A percentile compares a stretch with the other conserved stretches of the same genome.
These are phyloP conservation scores for Coprinopsis cinerea DNA, from an alignment of 768 basidiomycete species.

Conservation along the genomic window DNA sequence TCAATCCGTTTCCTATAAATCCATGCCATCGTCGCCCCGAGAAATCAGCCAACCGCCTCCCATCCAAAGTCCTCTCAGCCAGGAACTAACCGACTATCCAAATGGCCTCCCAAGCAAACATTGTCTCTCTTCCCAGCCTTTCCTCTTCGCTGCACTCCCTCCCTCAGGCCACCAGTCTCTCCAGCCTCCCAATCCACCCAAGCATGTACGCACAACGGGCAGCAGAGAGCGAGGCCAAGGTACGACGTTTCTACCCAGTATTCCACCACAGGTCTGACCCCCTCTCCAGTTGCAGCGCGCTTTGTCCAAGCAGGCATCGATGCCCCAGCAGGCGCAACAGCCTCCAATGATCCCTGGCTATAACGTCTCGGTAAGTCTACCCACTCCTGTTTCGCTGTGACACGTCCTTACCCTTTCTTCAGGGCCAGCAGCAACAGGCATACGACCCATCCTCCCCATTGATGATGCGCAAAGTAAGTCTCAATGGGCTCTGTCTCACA, in stretches of 20 bases:
- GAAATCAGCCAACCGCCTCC: too few relatives aligned
- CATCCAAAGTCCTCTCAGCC: slow-evolving; percentile 13
- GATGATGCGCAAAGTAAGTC: slow-evolving; percentile 48
- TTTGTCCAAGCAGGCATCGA: slow-evolving; percentile 41
- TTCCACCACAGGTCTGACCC: neutral
- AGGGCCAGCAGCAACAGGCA: slow-evolving; percentile 33
- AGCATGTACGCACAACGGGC: slow-evolving; percentile 64
- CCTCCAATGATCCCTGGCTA: slow-evolving; percentile 24
- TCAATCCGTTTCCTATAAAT: neutral
- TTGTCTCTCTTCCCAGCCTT: slow-evolving; percentile 70
- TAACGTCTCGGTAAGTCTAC: slow-evolving; percentile 30
- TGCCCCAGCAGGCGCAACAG: slow-evolving; percentile 27
- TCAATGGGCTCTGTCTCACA: slow-evolving; percentile 1
- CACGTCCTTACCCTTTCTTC: slow-evolving; percentile 6
- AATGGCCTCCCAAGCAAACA: slow-evolving; percentile 31
- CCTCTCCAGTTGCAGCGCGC: slow-evolving; percentile 52
- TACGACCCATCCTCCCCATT: slow-evolving; percentile 39
- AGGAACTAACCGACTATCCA: slow-evolving; percentile 11
- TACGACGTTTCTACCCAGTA: slow-evolving; percentile 21
- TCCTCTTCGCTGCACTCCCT: slow-evolving; percentile 63
- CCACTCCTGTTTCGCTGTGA: slow-evolving; percentile 11
- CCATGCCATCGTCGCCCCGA: neutral
- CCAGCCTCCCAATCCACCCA: slow-evolving; percentile 59
- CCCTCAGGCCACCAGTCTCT: slow-evolving; percentile 67
- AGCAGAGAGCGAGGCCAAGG: slow-evolving; percentile 74